These are phyloP conservation scores for Collybiopsis luxurians DNA, from an alignment of 768 basidiomycete species.

Conservation along the genomic window DNA sequence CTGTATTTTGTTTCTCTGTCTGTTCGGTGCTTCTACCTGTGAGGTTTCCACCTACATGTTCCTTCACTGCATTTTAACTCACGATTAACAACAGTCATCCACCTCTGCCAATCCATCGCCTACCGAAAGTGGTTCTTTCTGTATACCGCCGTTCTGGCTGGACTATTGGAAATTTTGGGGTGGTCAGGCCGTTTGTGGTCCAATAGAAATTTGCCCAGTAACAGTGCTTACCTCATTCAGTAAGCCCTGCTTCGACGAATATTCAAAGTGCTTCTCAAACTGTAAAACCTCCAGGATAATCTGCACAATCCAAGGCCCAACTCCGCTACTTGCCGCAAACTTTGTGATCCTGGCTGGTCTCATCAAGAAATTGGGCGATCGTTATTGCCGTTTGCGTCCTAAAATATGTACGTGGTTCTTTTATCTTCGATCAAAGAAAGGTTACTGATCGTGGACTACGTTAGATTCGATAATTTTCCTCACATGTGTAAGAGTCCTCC, in stretches of 20 bases:
- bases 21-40: conserved; percentile 28
- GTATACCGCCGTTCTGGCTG: conserved; percentile 28
- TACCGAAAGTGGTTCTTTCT: conserved; percentile 32
- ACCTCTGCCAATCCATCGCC: conserved; percentile 23
- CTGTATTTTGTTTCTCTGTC: conserved; percentile 27
- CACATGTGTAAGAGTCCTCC: background rate
- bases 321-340: conserved; percentile 43
- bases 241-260: too few species aligned
- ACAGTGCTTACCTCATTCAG: conserved; percentile 39
- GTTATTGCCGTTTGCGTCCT: conserved; percentile 35
- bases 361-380: conserved; percentile 28
- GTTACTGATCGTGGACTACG: background rate
- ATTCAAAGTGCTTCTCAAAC: too few species aligned
- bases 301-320: conserved; percentile 43
- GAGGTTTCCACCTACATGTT: too few species aligned
- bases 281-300: conserved; percentile 26
- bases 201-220: conserved; percentile 14
- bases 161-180: conserved; percentile 31
- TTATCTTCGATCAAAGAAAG: background rate
- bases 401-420: conserved; percentile 26
- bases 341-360: conserved; percentile 44
- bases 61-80: background rate
- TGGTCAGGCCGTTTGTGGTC: conserved; percentile 37
- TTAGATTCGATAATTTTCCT: background rate
- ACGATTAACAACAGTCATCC: conserved; percentile 23